Percentiles rank a stretch among this genome's conserved stretches.
Evolutionary conservation across 75 land plant genomes (phyloP).

Genomic region (Picea glauca): DNA sequence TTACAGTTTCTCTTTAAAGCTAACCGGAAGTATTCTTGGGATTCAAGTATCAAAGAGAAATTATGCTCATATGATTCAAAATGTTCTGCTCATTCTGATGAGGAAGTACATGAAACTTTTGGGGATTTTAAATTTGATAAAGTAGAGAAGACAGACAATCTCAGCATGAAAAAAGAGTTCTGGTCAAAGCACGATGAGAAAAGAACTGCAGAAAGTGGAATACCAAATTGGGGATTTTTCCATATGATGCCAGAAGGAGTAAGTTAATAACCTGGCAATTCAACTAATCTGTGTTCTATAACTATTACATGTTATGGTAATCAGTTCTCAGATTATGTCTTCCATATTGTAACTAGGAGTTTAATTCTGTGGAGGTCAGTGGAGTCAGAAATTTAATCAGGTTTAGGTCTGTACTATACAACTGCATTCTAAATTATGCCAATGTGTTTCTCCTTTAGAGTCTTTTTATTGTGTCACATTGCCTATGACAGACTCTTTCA

Average conservation of each 20-base stretch:
- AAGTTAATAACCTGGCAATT: conserved; percentile 25
- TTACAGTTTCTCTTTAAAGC: conserved; percentile 4
- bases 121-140: conserved; percentile 68
- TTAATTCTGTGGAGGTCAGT: too few relatives aligned
- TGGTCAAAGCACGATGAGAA: conserved; percentile 45
- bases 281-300: too few relatives aligned
- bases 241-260: conserved; percentile 47
- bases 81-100: conserved; percentile 6
- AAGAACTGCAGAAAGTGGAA: conserved; percentile 13
- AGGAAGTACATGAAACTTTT: conserved; percentile 14
- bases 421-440: too few relatives aligned
- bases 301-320: too few relatives aligned
- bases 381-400: too few relatives aligned
- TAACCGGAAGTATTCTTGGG: not conserved
- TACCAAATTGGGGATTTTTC: conserved; percentile 50
- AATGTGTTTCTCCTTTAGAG: too few relatives aligned
- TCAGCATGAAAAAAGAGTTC: conserved; percentile 35
- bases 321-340: too few relatives aligned
- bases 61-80: conserved; percentile 13
- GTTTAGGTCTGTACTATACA: too few relatives aligned
- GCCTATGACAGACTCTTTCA: too few relatives aligned
- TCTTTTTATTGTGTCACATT: too few relatives aligned
- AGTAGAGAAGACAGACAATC: conserved; percentile 24
- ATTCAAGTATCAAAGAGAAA: conserved; percentile 11
- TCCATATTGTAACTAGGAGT: too few relatives aligned